Conservation (phyloP, 1,284 basidiomycete species). For the Tilletia walkeri region DNA sequence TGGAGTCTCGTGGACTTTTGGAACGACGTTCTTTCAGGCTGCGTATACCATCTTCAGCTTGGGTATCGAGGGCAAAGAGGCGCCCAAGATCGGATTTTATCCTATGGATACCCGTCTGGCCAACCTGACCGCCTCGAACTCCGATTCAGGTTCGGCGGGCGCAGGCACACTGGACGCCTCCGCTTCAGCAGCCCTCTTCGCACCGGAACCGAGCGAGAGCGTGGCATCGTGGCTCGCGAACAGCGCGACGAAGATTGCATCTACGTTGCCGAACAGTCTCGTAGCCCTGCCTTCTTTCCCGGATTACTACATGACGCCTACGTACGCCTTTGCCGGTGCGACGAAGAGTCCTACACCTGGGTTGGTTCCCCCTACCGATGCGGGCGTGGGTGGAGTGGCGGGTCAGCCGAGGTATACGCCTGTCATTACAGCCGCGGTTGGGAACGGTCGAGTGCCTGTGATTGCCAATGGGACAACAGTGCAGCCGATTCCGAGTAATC, state of each 20-base stretch:
- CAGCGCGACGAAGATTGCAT: conserved; percentile 67
- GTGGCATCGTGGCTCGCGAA: conserved; percentile 66
- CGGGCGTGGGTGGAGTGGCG: conserved; percentile 8
- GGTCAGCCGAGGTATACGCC: conserved; percentile 22
- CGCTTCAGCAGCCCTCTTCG: conserved; percentile 13
- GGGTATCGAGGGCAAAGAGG: conserved; percentile 30
- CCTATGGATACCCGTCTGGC: conserved; percentile 19
- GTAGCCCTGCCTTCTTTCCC: conserved; percentile 68
- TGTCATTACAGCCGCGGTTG: conserved; percentile 19
- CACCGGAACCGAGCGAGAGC: conserved; percentile 30
- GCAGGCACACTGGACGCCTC: conserved; percentile 56
- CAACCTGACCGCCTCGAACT: neutral
- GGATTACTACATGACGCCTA: conserved; percentile 58
- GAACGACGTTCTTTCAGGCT: conserved; percentile 73
- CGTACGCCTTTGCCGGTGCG: conserved; percentile 69
- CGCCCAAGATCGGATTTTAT: conserved; percentile 35
- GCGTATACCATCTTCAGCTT: conserved; percentile 76
- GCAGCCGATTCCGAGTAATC: conserved; percentile 30
- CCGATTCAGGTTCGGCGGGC: conserved; percentile 15
- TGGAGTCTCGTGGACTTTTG: conserved; percentile 85
- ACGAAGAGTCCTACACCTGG: conserved; percentile 28
- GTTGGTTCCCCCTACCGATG: conserved; percentile 20
- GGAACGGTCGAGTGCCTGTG: conserved; percentile 22
- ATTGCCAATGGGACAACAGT: conserved; percentile 26
- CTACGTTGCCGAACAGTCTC: conserved; percentile 73